Base-by-base conservation (phyloP, 176 grass and related monocot species). In the Bolboschoenus planiculmis region DNA sequence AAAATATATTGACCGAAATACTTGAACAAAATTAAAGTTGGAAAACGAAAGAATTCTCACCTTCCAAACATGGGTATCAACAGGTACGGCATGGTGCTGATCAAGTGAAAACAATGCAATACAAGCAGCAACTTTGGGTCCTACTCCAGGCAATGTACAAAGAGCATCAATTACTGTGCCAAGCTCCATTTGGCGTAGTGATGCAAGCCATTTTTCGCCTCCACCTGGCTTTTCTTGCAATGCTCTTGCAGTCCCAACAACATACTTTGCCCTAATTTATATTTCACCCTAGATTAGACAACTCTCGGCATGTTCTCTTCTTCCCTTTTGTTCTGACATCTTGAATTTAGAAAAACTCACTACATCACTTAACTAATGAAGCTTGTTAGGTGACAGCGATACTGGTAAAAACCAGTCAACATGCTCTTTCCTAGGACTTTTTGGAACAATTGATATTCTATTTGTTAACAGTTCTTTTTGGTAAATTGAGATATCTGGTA, bases 51-150 rank as follows among this genome's bases (percentile, higher is more conserved):
- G 30, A 80, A 80, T 68, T 10, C 23, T 80, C 70, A 98, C 92
- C 92, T 93, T 90, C 92, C 92, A 95, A 71, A 95, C 96, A 89
- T 98, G 96, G 61, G 90, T 98, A 42, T 98, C 96, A 2, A 98
- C 89, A 85, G 92, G 96, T 87, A 98, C 87, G 59, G 90, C 90
- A 81, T 98, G 96, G 58, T 98, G 91, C 83, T 98, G 87, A 80
- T 98, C 90, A 34, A 98, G 92, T 37, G 96, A 98, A 87, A 98
- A 98, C 20, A 98, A 87, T 73, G 90, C 90, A 84, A 98, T 91
- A 81, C 90, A 98, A 55, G 96, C 88, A 70, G 96, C 96, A 59
- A 98, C 92, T 88, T 95, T 95, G 34, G 96, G 92, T 36, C 96
- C 92, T 59, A 98, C 96, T 61, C 96, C 96, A 15, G 90, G 92